Conservation (phyloP, 768 basidiomycete species). For the Kwoniella dendrophila region DNA sequence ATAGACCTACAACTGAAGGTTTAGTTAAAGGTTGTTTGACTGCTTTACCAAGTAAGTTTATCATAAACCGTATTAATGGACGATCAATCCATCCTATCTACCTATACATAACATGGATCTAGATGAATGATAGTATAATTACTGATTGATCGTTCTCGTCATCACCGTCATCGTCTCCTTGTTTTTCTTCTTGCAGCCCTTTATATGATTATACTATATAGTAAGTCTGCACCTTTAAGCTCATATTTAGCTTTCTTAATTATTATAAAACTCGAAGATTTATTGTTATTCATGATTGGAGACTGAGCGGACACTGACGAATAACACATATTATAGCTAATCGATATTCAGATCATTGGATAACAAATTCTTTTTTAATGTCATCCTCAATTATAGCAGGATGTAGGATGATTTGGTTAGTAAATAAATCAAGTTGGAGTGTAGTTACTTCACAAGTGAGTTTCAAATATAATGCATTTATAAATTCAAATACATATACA, state of each 20-base stretch:
- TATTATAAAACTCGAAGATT: no score
- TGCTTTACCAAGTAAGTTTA: conserved; percentile 51
- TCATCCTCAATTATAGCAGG: conserved; percentile 42
- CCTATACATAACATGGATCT: no score
- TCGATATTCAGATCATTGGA: conserved; percentile 38
- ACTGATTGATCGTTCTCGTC: no score
- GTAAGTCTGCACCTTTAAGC: conserved; percentile 25
- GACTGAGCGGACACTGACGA: background rate
- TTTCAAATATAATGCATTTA: background rate
- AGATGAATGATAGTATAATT: no score
- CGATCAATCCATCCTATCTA: no score
- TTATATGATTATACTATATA: conserved; percentile 44
- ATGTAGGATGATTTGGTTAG: conserved; percentile 50
- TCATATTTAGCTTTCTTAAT: no score
- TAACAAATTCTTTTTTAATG: conserved; percentile 43
- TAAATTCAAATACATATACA: no score
- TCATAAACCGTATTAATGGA: background rate
- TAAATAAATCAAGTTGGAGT: conserved; percentile 51
- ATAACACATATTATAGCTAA: conserved; percentile 32
- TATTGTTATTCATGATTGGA: background rate
- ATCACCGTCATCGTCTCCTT: no score
- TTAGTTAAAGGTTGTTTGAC: conserved; percentile 36
- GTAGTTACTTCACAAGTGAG: conserved; percentile 48
- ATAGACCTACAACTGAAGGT: conserved; percentile 33
- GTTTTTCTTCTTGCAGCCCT: no score